Base-by-base conservation (phyloP, 148 eudicot genomes). In the Camellia granthamiana region DNA sequence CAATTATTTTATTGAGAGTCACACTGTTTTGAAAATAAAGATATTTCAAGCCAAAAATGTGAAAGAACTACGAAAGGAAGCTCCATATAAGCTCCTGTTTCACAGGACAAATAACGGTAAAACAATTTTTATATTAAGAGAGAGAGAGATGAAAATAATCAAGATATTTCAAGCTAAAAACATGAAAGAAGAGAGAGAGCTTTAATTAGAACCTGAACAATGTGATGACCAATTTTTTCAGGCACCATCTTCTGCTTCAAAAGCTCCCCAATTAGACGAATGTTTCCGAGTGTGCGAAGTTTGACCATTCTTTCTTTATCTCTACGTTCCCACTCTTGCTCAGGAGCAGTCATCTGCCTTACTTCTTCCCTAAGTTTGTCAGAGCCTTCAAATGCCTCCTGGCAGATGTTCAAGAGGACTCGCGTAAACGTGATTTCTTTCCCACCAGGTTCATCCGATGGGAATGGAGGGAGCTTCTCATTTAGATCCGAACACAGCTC, bases 311-410 rank as follows among this genome's bases (percentile, higher is more conserved):
- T 85, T 79, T 97, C 99, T 85, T 92, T 94, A 66, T 97, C 99
- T 76, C 94, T 89, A 6, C 99, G 95, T 70, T 94, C 99, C 9
- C 74, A 61, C 84, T 94, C 98, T 82, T 94, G 99, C 14, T 89
- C 95, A 71, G 94, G 97, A 80, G 89, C 86, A 84, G 88, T 86
- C 97, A 97, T 87, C 88, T 88, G 91, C 83, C 90, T 85, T 11
- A 84, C 76, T 84, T 94, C 99, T 74, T 83, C 95, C 91, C 95
- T 88, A 69, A 94, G 82, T 47, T 88, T 81, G 76, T 88, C 98
- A 70, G 94, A 94, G 78, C 99, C 99, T 90, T 97, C 99, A 84
- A 97, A 94, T 43, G 92, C 99, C 88, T 94, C 99, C 81, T 97
- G 99, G 81, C 99, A 97, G 77, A 72, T 89, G 79, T 94, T 94